phyloP scores from a whole-genome alignment of 2,329 filamentous ascomycete species.

The Neofusicoccum umdonicola region DNA sequence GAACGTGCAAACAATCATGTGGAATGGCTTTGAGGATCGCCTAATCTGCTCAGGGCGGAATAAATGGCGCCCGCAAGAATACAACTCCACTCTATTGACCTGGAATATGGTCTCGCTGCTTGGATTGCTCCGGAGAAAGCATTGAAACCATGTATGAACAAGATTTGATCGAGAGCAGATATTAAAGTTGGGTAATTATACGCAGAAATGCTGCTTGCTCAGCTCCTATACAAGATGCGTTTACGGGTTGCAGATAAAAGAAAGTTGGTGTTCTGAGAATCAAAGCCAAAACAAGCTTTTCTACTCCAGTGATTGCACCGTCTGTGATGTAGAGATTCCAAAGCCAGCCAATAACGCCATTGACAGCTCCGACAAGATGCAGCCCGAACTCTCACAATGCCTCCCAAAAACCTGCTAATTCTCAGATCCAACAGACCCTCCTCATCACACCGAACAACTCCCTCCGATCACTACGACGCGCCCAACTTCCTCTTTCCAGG shows the following conservation, averaged over 20 bases:
- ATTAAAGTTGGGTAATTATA: neutral
- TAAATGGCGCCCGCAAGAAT: neutral
- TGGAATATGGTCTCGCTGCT: neutral
- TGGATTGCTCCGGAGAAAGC: neutral
- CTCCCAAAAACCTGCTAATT: neutral
- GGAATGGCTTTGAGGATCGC: neutral
- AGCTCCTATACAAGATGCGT: neutral
- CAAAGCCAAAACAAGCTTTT: neutral
- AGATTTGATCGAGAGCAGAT: neutral
- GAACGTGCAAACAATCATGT: too few species aligned
- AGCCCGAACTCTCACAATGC: neutral
- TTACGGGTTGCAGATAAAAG: neutral
- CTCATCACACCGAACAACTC: too few species aligned
- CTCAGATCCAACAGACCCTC: neutral
- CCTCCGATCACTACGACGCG: neutral
- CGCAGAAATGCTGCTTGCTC: neutral
- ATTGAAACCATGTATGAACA: neutral
- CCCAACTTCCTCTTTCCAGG: constrained; percentile 35
- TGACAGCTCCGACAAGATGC: neutral
- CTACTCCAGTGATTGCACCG: neutral
- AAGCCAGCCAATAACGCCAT: neutral
- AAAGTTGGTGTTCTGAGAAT: neutral
- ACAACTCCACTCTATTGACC: neutral
- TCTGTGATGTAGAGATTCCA: neutral
- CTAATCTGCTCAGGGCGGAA: neutral